Evolutionary conservation across 2,329 filamentous ascomycete genomes (phyloP), one percentile per base, ranked within the genome.

Genomic region (Fonsecaea nubica): DNA sequence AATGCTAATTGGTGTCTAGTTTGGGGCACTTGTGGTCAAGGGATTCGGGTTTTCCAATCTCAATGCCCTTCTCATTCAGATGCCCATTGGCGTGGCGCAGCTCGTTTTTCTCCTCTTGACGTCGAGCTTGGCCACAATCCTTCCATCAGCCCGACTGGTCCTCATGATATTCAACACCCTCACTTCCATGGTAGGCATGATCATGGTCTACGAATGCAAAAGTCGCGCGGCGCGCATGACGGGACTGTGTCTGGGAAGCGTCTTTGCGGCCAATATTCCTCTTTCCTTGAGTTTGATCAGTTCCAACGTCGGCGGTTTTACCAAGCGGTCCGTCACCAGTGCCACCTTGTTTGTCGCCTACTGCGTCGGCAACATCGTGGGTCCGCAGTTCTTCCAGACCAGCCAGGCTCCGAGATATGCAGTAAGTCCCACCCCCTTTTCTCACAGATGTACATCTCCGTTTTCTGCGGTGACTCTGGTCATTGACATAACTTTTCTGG

Each of bases 341-440:
- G 83, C 83, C 0, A 75, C 83, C 30, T 70, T 86, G 18, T 86
- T 86, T 63, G 80, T 81, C 0, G 84, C 82, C 1, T 86, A 86
- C 68, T 86, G 83, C 64, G 79, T 85, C 3, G 84, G 83, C 0
- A 84, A 85, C 73, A 86, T 86, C 58, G 82, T 85, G 57, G 84
- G 84, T 0, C 82, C 82, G 12, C 82, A 84, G 73, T 87, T 82
- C 0, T 85, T 86, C 71, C 82, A 80, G 52, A 73, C 76, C 1
- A 79, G 75, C 25, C 82, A 86, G 71, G 79, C 78, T 13, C 83
- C 83, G 1, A 75, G 79, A 3, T 86, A 85, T 72, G 79, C 80
- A 61, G 65, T 67, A 67, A 45, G 65, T 64, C 15, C 30, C 25
- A 13, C 8, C 33, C n/a, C 33, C 15, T 35, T 8, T 36, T 4